A percentile compares a stretch with the other conserved stretches of the same genome.
Conservation (phyloP, 306 rosid species). For the Pyrus pyrifolia region DNA sequence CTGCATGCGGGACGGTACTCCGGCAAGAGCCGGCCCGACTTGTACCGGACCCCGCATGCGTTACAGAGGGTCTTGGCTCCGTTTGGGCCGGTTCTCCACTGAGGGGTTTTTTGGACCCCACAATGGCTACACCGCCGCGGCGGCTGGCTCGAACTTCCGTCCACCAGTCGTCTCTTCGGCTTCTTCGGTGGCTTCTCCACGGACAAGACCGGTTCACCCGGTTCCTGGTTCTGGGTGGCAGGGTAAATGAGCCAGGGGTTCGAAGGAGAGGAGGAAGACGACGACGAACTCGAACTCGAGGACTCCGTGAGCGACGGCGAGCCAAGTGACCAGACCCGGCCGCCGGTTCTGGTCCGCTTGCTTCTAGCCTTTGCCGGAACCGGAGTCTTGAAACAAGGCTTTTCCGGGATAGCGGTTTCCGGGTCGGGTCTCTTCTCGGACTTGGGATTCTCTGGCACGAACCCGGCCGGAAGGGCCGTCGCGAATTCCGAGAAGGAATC, state of each 20-base stretch:
- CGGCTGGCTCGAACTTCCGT: slow-evolving; percentile 22
- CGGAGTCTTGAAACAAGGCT: slow-evolving; percentile 51
- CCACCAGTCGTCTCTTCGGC: slow-evolving; percentile 23
- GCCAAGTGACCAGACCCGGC: slow-evolving; percentile 69
- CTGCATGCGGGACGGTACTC: slow-evolving; percentile 97
- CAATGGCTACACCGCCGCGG: slow-evolving; percentile 88
- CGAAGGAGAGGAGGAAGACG: slow-evolving; percentile 47
- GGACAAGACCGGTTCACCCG: slow-evolving; percentile 21
- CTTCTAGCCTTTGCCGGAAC: slow-evolving; percentile 79
- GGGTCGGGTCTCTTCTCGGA: slow-evolving; percentile 2
- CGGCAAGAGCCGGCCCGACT: slow-evolving; percentile 89
- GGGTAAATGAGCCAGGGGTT: slow-evolving; percentile 38
- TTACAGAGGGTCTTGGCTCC: slow-evolving; percentile 86
- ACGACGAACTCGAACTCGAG: slow-evolving; percentile 55
- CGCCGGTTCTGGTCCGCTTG: slow-evolving; percentile 58
- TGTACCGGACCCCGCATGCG: slow-evolving; percentile 86
- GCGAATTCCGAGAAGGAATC: slow-evolving; percentile 69
- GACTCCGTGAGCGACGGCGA: slow-evolving; percentile 55
- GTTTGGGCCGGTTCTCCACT: slow-evolving; percentile 90
- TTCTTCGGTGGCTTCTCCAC: slow-evolving; percentile 27
- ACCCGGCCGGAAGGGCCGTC: slow-evolving; percentile 31
- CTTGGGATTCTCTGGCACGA: slow-evolving; percentile 17
- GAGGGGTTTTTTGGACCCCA: slow-evolving; percentile 95
- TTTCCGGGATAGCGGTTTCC: background rate
- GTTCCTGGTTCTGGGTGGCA: slow-evolving; percentile 14